These are phyloP conservation scores for Chaetoscypha palmicola DNA, from an alignment of 2,329 filamentous ascomycete genomes.

Conservation along the genomic window DNA sequence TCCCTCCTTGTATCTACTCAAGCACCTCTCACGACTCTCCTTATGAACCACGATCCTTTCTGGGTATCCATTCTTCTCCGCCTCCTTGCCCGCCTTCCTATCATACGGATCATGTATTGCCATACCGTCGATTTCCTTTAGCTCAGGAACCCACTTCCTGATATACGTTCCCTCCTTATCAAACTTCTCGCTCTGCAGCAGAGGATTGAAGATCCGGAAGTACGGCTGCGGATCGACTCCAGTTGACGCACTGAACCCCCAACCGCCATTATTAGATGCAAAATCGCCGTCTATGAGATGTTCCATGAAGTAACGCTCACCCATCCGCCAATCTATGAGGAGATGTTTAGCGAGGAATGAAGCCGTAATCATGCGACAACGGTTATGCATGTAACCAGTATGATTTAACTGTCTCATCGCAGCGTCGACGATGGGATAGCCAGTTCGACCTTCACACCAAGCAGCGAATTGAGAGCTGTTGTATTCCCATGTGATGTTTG, in stretches of 20 bases:
- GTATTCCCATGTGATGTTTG: constrained; percentile 78
- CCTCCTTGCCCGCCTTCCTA: constrained; percentile 49
- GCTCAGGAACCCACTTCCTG: constrained; percentile 72
- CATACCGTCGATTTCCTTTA: constrained; percentile 55
- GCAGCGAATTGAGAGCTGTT: constrained; percentile 59
- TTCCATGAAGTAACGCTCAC: constrained; percentile 78
- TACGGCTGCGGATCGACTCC: constrained; percentile 85
- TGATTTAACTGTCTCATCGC: constrained; percentile 71
- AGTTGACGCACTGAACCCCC: constrained; percentile 49
- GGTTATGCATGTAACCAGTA: constrained; percentile 76
- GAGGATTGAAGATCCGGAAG: constrained; percentile 83
- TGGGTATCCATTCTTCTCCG: constrained; percentile 65
- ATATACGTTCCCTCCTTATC: constrained; percentile 76
- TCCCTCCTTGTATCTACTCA: constrained; percentile 64
- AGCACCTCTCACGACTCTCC: constrained; percentile 55
- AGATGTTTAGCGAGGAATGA: constrained; percentile 77
- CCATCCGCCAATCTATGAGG: constrained; percentile 75
- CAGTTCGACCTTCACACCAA: constrained; percentile 70
- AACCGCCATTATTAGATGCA: constrained; percentile 31
- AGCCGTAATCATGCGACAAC: constrained; percentile 75
- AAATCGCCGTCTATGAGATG: constrained; percentile 38
- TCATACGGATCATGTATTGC: constrained; percentile 78
- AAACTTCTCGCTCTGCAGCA: constrained; percentile 80
- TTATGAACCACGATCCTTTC: constrained; percentile 69
- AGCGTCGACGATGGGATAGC: constrained; percentile 78